Base-by-base conservation (phyloP, 2,329 filamentous ascomycete species). In the Periglandula ipomoeae region DNA sequence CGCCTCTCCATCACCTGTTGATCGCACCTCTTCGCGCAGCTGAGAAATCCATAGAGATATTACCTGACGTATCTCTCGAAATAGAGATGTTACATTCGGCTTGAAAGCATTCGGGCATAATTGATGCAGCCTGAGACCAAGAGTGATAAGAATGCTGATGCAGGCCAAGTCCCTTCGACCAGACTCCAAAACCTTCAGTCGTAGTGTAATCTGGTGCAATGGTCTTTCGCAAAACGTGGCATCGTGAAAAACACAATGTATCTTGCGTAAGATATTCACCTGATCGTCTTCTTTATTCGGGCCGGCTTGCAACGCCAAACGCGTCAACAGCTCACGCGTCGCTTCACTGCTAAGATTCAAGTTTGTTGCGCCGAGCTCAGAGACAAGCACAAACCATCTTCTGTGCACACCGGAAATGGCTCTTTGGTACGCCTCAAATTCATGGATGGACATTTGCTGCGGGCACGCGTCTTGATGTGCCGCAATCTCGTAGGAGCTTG, bases 131-230 rank as follows among this genome's bases (percentile, higher is more conserved):
- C 76, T 70, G 1, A 79, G 57, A 0, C 67, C 56, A 0, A 85
- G 54, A 0, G 70, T 75, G 5, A 84, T 68, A 2, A 84, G 47
- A 0, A 74, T 68, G 4, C 79, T 73, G 79, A 86, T 84, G 13
- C 71, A 69, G 46, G 76, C 61, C 0, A 64, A 66, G 52, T 86
- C 82, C 0, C 80, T 70, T 75, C 79, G 84, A 40, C 79, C 85
- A 0, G 65, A 60, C 0, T 60, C 57, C 7, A 86, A 73, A 0
- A 60, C 56, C 0, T 65, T 56, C 0, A 85, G 49, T 1, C 66
- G 61, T 1, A 46, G 48, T 43, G 65, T 54, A 0, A 86, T 57
- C 32, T 79, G 71, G 0, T 72, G 60, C 0, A 73, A 40, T 0
- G 86, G 59, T 5, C 62, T 65, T 0, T 52, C 11, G 35, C 77